Evolutionary conservation across 345 rosid species (phyloP).

Genomic region (Salix exigua): DNA sequence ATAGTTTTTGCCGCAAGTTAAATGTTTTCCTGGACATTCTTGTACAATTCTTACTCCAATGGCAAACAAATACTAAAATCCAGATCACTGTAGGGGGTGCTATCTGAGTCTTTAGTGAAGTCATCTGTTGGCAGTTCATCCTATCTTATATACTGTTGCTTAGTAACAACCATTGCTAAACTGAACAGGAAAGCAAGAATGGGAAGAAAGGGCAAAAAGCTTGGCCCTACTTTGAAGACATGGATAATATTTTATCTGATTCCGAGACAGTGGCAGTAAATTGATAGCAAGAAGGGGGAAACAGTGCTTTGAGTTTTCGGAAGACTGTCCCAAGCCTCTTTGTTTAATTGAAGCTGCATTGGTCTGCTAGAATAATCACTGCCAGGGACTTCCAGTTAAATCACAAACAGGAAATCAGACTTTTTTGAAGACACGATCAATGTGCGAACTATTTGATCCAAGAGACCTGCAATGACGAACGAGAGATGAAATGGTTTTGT

Average conservation of each 20-base stretch:
- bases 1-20: not conserved
- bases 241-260: conserved; percentile 56
- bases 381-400: not conserved
- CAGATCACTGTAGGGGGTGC: not conserved
- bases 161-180: not conserved
- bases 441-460: not conserved
- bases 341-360: not conserved
- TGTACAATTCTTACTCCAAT: not conserved
- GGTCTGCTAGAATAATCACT: not conserved
- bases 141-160: not conserved
- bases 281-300: conserved; percentile 10
- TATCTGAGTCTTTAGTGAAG: not conserved
- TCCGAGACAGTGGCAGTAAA: conserved; percentile 34
- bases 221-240: conserved; percentile 82
- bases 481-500: conserved; percentile 8
- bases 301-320: not conserved
- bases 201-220: conserved; percentile 33
- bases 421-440: not conserved
- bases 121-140: not conserved
- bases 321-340: not conserved
- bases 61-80: not conserved
- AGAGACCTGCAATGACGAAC: conserved; percentile 1
- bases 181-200: conserved; percentile 58
- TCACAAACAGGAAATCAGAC: not conserved
- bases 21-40: no score